Base-by-base conservation (phyloP, 768 basidiomycete genomes). In the Chalciporus piperatus region DNA sequence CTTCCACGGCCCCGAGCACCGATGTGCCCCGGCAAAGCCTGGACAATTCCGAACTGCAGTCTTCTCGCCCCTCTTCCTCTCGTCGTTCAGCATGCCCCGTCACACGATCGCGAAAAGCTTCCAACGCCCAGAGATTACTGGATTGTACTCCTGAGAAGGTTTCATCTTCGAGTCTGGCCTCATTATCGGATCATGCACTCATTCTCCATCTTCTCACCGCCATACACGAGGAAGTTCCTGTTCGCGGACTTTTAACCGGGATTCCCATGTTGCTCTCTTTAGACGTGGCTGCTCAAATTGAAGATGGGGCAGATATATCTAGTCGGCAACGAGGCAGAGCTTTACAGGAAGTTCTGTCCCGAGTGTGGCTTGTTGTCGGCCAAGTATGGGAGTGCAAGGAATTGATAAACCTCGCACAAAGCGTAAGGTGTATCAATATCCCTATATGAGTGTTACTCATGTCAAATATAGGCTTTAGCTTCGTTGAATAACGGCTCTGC, bases 211-310 rank as follows among this genome's bases (percentile, higher is more conserved):
- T 93, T 27, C 76, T 96, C 33, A 76, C 73, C 6, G 77, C 80
- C 3, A 74, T 90, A 23, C 85, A 92, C 45, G 75, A 85, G 55
- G 76, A 85, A 45, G 67, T 90, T n/a, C 92, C 94, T 1, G 70
- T 86, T 23, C 81, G 86, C 38, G 87, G 84, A 3, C 59, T 96
- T 37, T 70, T 93, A 16, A 82, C 84, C 2, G 89, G 92, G 19
- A 70, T 91, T 30, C 93, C 94, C 5, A 93, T 97, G 90, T 68
- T 97, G 23, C 64, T 91, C n/a, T 84, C 89, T 2, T 67, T 96
- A 45, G 81, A 89, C 49, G 67, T 60, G 7, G 80, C 80, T 10
- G 71, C 79, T 4, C 73, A 74, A 30, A 59, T 74, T 23, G 73
- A 74, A n/a, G 72, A 74, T 16, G 61, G 63, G 11, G 68, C 71